Base-by-base conservation (phyloP, 768 basidiomycete species). In the Pulveroboletus sp. region DNA sequence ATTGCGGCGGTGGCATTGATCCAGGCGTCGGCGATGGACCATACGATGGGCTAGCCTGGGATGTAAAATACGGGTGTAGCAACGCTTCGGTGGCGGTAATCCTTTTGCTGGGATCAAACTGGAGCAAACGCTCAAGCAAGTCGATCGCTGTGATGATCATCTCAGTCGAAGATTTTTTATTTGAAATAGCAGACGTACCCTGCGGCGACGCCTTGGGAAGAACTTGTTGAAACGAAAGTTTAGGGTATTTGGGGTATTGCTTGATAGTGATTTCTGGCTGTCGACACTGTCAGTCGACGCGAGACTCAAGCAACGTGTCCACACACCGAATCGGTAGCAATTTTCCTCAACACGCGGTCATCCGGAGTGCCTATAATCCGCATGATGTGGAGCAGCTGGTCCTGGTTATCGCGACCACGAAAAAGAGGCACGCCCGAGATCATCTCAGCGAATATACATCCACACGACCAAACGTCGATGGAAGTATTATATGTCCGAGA, bases 381-480 rank as follows among this genome's bases (percentile, higher is more conserved):
- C 85, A 98, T 94, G 64, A 99, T 99, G 61, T 95, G 93, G 38
- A 93, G 76, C n/a, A 99, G 75, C 65, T 99, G 96, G 68, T 99
- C 96, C 57, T 93, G 88, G 62, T 97, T 97, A 67, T 98, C 96
- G 54, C 95, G 76, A 19, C 96, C 96, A 56, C 95, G 79, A 78
- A 99, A 99, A 24, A 99, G 79, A 23, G 96, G 96, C 6, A 93
- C 87, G 2, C 96, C 96, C 17, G 90, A 86, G 51, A 99, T 98
- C 95, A 99, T 98, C 71, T 99, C 96, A 17, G 96, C 95, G 66
- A 99, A 96, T 64, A 99, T 99, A 67, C 96, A 98, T 10, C 96
- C 96, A 49, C 93, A 95, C 13, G 91, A 93, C 96, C 96, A 99
- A 43, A 98, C 89, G 67, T 99, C 96, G 60, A 99, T 98, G 26